A percentile compares a stretch with the other conserved stretches of the same genome.
These are phyloP conservation scores for Pinus albicaulis DNA, from an alignment of 75 land plant species.

Conservation along the genomic window DNA sequence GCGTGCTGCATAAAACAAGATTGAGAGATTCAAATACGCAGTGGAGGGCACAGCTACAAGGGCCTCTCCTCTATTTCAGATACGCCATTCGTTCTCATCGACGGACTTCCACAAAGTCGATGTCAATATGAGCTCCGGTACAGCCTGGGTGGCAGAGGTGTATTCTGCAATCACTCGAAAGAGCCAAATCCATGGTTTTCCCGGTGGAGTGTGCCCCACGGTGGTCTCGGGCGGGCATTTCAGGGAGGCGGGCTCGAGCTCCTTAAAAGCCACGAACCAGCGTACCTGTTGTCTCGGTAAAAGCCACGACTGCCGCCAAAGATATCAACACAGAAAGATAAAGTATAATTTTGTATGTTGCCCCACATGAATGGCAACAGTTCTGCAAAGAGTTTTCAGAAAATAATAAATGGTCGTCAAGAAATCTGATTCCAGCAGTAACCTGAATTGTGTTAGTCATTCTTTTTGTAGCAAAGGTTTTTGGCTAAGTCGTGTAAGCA, in stretches of 20 bases:
- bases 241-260: slow-evolving; percentile 41
- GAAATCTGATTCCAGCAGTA: no score
- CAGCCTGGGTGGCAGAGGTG: slow-evolving; percentile 46
- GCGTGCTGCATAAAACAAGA: slow-evolving; percentile 3
- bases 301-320: no score
- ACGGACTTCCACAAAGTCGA: slow-evolving; percentile 9
- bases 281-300: no score
- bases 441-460: no score
- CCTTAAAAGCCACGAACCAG: no score
- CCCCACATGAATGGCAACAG: no score
- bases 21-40: slow-evolving; percentile 18
- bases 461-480: no score
- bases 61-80: slow-evolving; percentile 23
- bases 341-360: no score
- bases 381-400: no score
- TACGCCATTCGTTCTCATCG: slow-evolving; percentile 28
- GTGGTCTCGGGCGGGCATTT: slow-evolving; percentile 46
- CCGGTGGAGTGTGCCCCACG: slow-evolving; percentile 46
- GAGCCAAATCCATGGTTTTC: slow-evolving; percentile 22
- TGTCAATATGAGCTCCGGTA: slow-evolving; percentile 6
- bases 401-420: no score
- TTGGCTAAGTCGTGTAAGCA: no score
- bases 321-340: no score
- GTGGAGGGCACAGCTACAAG: slow-evolving; percentile 46
- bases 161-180: slow-evolving; percentile 25